phyloP scores from a whole-genome alignment of 23 red algal genomes.

The Chondrus crispus region DNA sequence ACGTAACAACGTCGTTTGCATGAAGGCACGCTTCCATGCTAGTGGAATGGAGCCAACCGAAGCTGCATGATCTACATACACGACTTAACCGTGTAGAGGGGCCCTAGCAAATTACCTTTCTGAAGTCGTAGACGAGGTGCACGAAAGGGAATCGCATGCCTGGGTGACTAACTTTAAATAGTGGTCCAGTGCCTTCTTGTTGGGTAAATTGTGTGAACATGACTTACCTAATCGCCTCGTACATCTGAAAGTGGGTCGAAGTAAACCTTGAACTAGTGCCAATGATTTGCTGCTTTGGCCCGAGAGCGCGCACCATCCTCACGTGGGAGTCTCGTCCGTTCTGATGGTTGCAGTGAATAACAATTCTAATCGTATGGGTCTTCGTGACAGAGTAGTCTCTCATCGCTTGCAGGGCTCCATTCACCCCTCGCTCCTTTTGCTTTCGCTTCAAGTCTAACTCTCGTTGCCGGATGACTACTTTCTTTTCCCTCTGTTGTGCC shows the following conservation, averaged over 20 bases:
- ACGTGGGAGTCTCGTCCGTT: slow-evolving; percentile 66
- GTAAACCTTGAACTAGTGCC: not conserved
- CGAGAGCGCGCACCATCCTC: not conserved
- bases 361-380: slow-evolving; percentile 59
- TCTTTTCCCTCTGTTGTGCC: not conserved
- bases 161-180: no score
- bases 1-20: no score
- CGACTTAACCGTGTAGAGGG: no score
- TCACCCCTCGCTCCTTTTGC: not conserved
- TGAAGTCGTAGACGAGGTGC: no score
- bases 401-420: slow-evolving; percentile 21
- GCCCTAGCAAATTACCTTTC: no score
- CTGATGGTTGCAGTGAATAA: slow-evolving; percentile 68
- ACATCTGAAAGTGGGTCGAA: slow-evolving; percentile 51
- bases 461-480: not conserved
- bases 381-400: slow-evolving; percentile 35
- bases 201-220: no score
- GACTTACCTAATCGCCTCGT: slow-evolving; percentile 21
- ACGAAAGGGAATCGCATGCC: no score
- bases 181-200: no score
- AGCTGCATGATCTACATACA: no score
- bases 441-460: not conserved
- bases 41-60: no score
- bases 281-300: slow-evolving; percentile 10
- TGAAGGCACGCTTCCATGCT: no score